Evolutionary conservation across 2,329 filamentous ascomycete species (phyloP).

Genomic region (Aaosphaeria pasadenensis): DNA sequence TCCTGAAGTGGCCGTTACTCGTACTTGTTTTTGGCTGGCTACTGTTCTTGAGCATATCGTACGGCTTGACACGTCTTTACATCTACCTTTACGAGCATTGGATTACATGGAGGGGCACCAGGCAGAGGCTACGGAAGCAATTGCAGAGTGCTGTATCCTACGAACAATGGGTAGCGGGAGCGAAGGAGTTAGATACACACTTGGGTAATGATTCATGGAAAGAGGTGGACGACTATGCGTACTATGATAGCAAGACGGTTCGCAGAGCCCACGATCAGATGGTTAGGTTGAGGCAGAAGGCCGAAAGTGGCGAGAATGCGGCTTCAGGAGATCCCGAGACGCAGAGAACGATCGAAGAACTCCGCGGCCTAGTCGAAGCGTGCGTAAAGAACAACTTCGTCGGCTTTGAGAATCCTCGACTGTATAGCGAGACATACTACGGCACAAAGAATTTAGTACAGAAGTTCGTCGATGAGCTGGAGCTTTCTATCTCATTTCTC

Average conservation of each 20-base stretch:
- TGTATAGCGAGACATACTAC: conserved; percentile 98
- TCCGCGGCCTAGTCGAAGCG: conserved; percentile 76
- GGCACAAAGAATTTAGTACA: conserved; percentile 96
- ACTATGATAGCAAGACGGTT: conserved; percentile 88
- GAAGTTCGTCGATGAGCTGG: conserved; percentile 82
- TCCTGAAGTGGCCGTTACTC: conserved; percentile 91
- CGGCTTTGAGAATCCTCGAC: conserved; percentile 83
- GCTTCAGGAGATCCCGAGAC: conserved; percentile 18
- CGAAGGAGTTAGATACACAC: conserved; percentile 74
- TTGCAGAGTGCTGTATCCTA: conserved; percentile 74
- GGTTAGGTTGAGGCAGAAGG: conserved; percentile 55
- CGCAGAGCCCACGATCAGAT: conserved; percentile 75
- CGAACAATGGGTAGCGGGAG: conserved; percentile 76
- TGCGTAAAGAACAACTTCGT: conserved; percentile 98
- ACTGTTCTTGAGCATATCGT: conserved; percentile 66
- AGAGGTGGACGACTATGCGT: conserved; percentile 65
- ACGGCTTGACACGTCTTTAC: conserved; percentile 80
- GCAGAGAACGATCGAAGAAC: conserved; percentile 64
- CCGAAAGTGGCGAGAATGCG: conserved; percentile 55
- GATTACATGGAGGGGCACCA: conserved; percentile 80
- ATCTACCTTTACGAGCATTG: conserved; percentile 91
- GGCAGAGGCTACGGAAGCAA: conserved; percentile 67
- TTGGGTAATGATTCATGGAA: conserved; percentile 81
- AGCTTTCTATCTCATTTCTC: conserved; percentile 66
- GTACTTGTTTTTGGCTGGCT: conserved; percentile 80